Evolutionary conservation across 306 rosid species (phyloP).

Genomic region (Erythrophleum fordii): DNA sequence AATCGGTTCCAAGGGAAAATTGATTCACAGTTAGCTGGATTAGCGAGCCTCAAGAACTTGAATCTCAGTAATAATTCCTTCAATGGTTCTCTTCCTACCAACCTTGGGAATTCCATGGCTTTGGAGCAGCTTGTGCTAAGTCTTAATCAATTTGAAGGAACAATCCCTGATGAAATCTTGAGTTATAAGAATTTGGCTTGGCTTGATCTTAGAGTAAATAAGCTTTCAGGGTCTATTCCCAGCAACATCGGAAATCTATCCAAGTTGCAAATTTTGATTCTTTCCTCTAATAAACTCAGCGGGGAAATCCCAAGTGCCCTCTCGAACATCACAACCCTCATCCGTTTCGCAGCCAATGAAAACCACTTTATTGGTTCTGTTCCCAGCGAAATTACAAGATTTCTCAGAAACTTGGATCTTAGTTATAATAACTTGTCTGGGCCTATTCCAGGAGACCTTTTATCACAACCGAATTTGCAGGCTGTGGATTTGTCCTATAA

Average conservation of each 20-base stretch:
- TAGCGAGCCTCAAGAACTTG: slow-evolving; percentile 57
- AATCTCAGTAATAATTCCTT: slow-evolving; percentile 47
- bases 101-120: slow-evolving; percentile 53
- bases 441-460: slow-evolving; percentile 56
- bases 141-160: slow-evolving; percentile 35
- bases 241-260: slow-evolving; percentile 50
- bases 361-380: slow-evolving; percentile 54
- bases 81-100: slow-evolving; percentile 51
- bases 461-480: slow-evolving; percentile 49
- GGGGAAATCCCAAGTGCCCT: slow-evolving; percentile 64
- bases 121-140: slow-evolving; percentile 73
- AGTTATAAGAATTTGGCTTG: slow-evolving; percentile 47
- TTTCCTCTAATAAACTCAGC: slow-evolving; percentile 53
- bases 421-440: slow-evolving; percentile 55
- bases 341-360: slow-evolving; percentile 67
- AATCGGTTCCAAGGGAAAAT: slow-evolving; percentile 38
- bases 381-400: slow-evolving; percentile 54
- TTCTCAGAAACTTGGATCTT: slow-evolving; percentile 62
- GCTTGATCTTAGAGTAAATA: slow-evolving; percentile 54
- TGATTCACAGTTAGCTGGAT: slow-evolving; percentile 46
- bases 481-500: slow-evolving; percentile 71
- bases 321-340: slow-evolving; percentile 44
- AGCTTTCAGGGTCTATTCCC: slow-evolving; percentile 51
- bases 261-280: slow-evolving; percentile 62
- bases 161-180: slow-evolving; percentile 52